Evolutionary conservation across 2,329 filamentous ascomycete genomes (phyloP).

Genomic region (Ceratocystis lukuohia): DNA sequence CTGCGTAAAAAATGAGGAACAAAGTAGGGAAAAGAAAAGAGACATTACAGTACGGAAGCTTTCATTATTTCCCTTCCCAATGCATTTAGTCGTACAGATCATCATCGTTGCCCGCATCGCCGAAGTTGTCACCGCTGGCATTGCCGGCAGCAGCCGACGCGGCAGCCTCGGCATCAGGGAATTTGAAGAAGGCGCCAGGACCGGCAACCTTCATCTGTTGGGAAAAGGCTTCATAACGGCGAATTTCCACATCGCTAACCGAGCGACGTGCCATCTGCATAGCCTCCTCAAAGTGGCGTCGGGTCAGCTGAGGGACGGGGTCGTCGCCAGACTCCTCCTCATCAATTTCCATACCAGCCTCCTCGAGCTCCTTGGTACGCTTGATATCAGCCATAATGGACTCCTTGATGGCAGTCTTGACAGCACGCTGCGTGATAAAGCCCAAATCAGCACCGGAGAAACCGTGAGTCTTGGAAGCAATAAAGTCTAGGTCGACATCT

Average conservation of each 20-base stretch:
- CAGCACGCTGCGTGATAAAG: slow-evolving; percentile 95
- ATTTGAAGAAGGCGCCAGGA: slow-evolving; percentile 95
- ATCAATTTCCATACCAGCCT: slow-evolving; percentile 54
- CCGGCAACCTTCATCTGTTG: slow-evolving; percentile 99
- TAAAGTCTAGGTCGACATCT: slow-evolving; percentile 81
- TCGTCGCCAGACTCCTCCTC: slow-evolving; percentile 79
- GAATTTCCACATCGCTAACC: slow-evolving; percentile 92
- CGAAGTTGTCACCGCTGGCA: slow-evolving; percentile 50
- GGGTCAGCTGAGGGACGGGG: slow-evolving; percentile 88
- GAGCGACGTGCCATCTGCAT: slow-evolving; percentile 91
- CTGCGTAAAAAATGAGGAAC: slow-evolving; percentile 3
- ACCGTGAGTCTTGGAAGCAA: slow-evolving; percentile 92
- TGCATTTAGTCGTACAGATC: slow-evolving; percentile 65
- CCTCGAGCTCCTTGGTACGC: slow-evolving; percentile 78
- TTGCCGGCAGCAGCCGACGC: slow-evolving; percentile 39
- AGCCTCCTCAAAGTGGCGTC: slow-evolving; percentile 95
- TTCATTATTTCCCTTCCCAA: neutral
- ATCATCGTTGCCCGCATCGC: slow-evolving; percentile 83
- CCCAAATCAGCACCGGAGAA: slow-evolving; percentile 99
- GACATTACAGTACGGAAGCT: neutral
- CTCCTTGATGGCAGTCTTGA: slow-evolving; percentile 99
- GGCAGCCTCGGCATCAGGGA: slow-evolving; percentile 54
- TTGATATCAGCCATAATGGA: slow-evolving; percentile 81
- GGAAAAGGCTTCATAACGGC: slow-evolving; percentile 94
- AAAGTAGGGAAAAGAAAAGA: neutral